Evolutionary conservation across 1,139 yeast species (phyloP).

Genomic region (Candida labiduridarum): DNA sequence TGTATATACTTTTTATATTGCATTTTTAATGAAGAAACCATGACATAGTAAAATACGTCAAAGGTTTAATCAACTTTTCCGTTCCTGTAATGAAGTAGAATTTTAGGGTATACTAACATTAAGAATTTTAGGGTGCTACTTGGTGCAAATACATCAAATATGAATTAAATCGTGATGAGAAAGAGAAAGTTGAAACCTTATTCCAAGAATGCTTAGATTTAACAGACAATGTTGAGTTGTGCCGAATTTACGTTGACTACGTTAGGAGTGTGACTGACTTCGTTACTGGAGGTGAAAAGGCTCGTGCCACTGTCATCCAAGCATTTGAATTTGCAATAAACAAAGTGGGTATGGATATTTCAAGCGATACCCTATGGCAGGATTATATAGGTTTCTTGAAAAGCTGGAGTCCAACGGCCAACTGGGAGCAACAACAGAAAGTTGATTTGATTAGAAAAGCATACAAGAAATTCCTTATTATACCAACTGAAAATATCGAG

Average conservation of each 20-base stretch:
- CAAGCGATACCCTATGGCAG: constrained; percentile 74
- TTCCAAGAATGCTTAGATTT: constrained; percentile 64
- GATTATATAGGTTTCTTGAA: constrained; percentile 82
- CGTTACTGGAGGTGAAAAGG: constrained; percentile 82
- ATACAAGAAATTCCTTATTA: constrained; percentile 66
- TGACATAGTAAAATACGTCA: background rate
- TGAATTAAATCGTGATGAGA: constrained; percentile 71
- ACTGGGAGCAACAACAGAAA: constrained; percentile 88
- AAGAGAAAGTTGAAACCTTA: constrained; percentile 62
- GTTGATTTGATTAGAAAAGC: constrained; percentile 75
- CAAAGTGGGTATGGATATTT: constrained; percentile 77
- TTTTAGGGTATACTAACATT: constrained; percentile 13
- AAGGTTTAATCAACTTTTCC: constrained; percentile 2
- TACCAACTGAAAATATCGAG: constrained; percentile 78
- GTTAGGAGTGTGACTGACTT: constrained; percentile 80
- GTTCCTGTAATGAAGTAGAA: background rate
- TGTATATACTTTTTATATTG: constrained; percentile 2
- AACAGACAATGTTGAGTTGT: constrained; percentile 64
- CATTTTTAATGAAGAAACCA: constrained; percentile 4
- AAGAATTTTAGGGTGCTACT: constrained; percentile 47
- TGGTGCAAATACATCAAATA: constrained; percentile 77
- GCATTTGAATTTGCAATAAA: constrained; percentile 86
- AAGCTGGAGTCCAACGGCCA: constrained; percentile 74
- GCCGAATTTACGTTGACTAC: constrained; percentile 75
- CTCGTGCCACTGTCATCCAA: constrained; percentile 72